These are phyloP conservation scores for Macrocybe gigantea DNA, from an alignment of 768 basidiomycete species.

Conservation along the genomic window DNA sequence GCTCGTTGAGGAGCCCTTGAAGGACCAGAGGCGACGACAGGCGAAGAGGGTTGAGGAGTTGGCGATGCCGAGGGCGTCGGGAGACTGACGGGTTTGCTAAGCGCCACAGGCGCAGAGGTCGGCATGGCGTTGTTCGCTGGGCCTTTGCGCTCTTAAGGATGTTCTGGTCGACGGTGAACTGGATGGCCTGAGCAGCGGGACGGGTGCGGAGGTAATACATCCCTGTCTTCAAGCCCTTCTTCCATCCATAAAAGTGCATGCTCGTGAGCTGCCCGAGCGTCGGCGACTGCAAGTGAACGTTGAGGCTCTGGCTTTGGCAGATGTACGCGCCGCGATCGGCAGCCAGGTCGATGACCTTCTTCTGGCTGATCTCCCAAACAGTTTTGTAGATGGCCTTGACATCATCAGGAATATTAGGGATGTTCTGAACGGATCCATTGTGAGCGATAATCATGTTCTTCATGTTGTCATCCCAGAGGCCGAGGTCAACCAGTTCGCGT, in stretches of 20 bases:
- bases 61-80: conserved; percentile 25
- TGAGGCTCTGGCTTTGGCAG: conserved; percentile 92
- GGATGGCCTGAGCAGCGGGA: conserved; percentile 92
- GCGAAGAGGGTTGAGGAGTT: conserved; percentile 20
- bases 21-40: conserved; percentile 13
- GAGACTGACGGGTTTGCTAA: conserved; percentile 17
- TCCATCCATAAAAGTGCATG: conserved; percentile 99
- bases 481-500: conserved; percentile 93
- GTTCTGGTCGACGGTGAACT: conserved; percentile 91
- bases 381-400: conserved; percentile 99
- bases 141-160: conserved; percentile 62
- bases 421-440: conserved; percentile 84
- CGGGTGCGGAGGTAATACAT: conserved; percentile 97
- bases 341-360: conserved; percentile 95
- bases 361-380: conserved; percentile 99
- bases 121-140: conserved; percentile 27
- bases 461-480: conserved; percentile 97
- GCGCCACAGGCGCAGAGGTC: conserved; percentile 15
- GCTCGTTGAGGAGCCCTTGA: conserved; percentile 7
- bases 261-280: conserved; percentile 89
- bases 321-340: conserved; percentile 99
- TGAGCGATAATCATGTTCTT: conserved; percentile 99
- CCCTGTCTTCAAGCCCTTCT: conserved; percentile 97
- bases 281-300: conserved; percentile 87
- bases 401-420: conserved; percentile 82